Base-by-base conservation (phyloP, 331 rosid species). In the Stylosanthes scabra region DNA sequence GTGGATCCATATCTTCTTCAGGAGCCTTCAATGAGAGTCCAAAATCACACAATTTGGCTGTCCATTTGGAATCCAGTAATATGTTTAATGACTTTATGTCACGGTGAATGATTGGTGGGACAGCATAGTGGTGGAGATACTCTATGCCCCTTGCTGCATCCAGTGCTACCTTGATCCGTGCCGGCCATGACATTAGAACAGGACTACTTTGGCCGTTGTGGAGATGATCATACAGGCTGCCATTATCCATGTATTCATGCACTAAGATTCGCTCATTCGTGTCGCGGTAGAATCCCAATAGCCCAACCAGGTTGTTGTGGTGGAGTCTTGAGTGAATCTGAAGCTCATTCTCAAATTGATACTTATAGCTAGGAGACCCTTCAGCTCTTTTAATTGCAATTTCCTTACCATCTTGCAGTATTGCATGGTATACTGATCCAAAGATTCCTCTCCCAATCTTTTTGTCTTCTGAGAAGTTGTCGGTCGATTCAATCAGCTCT, bases 361-460 rank as follows among this genome's bases (percentile, higher is more conserved):
- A 72, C 82, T 88, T 88, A 57, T 91, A 88, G 57, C 78, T 84
- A 8, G 81, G 9, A 0, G 89, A 81, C 12, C 70, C 50, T 31
- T 95, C 99, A 1, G 97, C 99, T 52, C 99, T 83, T 68, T 95
- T 95, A 44, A 95, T 77, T 13, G 99, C 99, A 2, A 95, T 90
- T 84, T 95, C 88, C n/a, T 87, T 83, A 1, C 93, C 92, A 8
- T 87, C 93, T 2, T 80, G 85, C 1, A 95, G 79, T 16, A 66
- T 89, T 3, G 88, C 97, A 10, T 16, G 88, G 37, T 95, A 95
- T 14, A 95, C 97, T 0, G 91, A 83, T 8, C 97, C 99, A 28
- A 88, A 95, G 69, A 97, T 88, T 5, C 99, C 99, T 0, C 62
- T 29, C 2, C 99, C 99, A 4, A 95, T 87, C 63, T 83, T 91